These are phyloP conservation scores for Pharnaceum exiguum DNA, from an alignment of 148 eudicot species.

Conservation along the genomic window DNA sequence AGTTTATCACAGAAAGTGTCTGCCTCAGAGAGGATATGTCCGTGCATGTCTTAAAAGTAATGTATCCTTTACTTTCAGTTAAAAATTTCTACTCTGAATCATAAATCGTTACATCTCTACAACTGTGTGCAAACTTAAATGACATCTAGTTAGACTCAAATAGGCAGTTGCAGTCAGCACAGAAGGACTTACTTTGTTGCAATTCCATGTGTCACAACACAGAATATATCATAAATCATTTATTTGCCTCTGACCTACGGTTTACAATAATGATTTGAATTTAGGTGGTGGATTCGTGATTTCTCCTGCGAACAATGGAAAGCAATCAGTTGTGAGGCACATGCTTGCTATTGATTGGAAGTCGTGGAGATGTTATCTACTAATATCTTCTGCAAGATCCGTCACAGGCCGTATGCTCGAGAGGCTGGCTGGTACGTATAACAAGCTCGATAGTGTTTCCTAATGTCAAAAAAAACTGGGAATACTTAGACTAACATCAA, in stretches of 20 bases:
- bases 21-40: constrained; percentile 47
- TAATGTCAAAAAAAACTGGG: too few species aligned
- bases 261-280: neutral
- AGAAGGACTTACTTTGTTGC: too few species aligned
- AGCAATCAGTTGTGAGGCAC: constrained; percentile 54
- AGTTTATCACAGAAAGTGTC: constrained; percentile 52
- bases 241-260: too few species aligned
- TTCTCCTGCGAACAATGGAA: constrained; percentile 45
- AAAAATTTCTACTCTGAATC: neutral
- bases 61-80: constrained; percentile 28
- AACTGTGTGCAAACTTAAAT: neutral
- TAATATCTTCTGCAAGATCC: constrained; percentile 36
- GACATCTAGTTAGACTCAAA: neutral
- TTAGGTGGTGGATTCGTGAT: constrained; percentile 73
- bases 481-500: too few species aligned
- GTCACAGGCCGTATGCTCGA: constrained; percentile 50
- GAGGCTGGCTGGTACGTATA: constrained; percentile 52
- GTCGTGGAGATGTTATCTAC: constrained; percentile 45
- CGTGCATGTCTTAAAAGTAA: constrained; percentile 78
- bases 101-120: neutral
- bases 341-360: constrained; percentile 81
- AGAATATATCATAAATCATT: too few species aligned
- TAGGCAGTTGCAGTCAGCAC: neutral
- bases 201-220: too few species aligned
- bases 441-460: too few species aligned